Conservation (phyloP, 176 grass and related monocot genomes). For the Oryza nivara region DNA sequence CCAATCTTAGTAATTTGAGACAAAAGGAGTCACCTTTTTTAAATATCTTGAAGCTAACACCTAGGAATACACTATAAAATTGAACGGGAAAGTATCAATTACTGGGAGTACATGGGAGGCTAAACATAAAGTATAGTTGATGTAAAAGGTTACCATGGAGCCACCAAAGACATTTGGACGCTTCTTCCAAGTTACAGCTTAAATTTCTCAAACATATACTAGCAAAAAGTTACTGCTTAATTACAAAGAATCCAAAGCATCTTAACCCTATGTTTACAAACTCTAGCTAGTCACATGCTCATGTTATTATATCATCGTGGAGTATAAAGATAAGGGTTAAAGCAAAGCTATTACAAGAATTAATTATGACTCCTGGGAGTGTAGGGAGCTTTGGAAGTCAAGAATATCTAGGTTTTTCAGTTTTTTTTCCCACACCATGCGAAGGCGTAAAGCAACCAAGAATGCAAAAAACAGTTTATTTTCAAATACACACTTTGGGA, state of each 20-base stretch:
- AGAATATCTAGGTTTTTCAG: slow-evolving; percentile 28
- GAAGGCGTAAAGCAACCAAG: neutral
- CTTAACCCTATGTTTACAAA: slow-evolving; percentile 33
- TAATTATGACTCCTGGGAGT: slow-evolving; percentile 25
- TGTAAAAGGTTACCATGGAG: slow-evolving; percentile 61
- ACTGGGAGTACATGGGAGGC: neutral
- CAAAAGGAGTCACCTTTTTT: neutral
- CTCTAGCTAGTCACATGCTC: slow-evolving; percentile 30
- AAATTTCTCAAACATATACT: slow-evolving; percentile 1
- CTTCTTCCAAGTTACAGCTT: slow-evolving; percentile 49
- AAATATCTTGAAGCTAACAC: neutral
- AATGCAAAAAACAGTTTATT: neutral
- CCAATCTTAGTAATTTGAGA: neutral
- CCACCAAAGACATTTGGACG: slow-evolving; percentile 64
- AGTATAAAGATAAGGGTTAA: slow-evolving; percentile 39
- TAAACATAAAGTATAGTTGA: slow-evolving; percentile 19
- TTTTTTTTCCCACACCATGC: neutral
- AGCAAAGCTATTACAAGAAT: neutral
- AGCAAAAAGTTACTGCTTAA: slow-evolving; percentile 34
- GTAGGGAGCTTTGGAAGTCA: slow-evolving; percentile 46
- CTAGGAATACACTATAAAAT: neutral
- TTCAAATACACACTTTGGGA: neutral
- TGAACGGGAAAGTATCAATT: neutral
- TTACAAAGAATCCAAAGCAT: slow-evolving; percentile 38
- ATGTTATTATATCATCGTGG: slow-evolving; percentile 30